phyloP scores from a whole-genome alignment of 1,284 basidiomycete genomes.

The Albatrellus sp. region DNA sequence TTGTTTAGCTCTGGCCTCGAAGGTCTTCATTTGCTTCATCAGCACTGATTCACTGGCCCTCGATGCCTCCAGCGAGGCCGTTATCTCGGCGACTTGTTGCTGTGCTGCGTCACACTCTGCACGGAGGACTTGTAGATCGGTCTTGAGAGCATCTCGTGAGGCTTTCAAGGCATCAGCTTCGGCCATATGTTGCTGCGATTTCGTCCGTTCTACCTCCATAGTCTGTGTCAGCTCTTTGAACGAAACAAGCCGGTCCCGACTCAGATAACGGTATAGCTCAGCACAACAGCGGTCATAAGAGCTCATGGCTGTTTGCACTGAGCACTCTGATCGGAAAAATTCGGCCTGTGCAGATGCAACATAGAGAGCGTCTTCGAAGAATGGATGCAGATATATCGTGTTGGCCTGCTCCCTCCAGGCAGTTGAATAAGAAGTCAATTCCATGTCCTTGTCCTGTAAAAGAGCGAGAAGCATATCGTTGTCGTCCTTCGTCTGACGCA shows the following conservation, averaged over 20 bases:
- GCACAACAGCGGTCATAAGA: not conserved
- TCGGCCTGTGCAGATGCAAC: slow-evolving; percentile 2
- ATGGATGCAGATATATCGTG: not conserved
- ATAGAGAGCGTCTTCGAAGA: not conserved
- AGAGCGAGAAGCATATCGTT: slow-evolving; percentile 30
- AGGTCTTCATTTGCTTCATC: slow-evolving; percentile 16
- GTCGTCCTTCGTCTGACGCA: slow-evolving; percentile 43
- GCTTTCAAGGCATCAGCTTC: slow-evolving; percentile 26
- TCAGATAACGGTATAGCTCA: not conserved
- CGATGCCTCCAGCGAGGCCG: slow-evolving; percentile 17
- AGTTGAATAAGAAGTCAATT: slow-evolving; percentile 22
- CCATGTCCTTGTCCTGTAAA: slow-evolving; percentile 30
- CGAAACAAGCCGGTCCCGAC: slow-evolving; percentile 14
- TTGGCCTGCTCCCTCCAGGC: slow-evolving; percentile 11
- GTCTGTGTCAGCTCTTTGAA: slow-evolving; percentile 15
- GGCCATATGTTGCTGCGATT: slow-evolving; percentile 22
- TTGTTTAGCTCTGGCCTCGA: slow-evolving; percentile 12
- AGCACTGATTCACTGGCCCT: slow-evolving; percentile 13
- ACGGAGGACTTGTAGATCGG: slow-evolving; percentile 26
- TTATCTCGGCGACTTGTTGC: slow-evolving; percentile 17
- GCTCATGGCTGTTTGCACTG: not conserved
- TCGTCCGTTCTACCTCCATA: slow-evolving; percentile 17
- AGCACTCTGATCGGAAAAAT: not conserved
- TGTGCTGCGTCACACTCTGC: slow-evolving; percentile 21
- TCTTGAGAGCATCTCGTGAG: slow-evolving; percentile 25